phyloP scores from a whole-genome alignment of 768 basidiomycete genomes.

The Lyophyllum atratum region DNA sequence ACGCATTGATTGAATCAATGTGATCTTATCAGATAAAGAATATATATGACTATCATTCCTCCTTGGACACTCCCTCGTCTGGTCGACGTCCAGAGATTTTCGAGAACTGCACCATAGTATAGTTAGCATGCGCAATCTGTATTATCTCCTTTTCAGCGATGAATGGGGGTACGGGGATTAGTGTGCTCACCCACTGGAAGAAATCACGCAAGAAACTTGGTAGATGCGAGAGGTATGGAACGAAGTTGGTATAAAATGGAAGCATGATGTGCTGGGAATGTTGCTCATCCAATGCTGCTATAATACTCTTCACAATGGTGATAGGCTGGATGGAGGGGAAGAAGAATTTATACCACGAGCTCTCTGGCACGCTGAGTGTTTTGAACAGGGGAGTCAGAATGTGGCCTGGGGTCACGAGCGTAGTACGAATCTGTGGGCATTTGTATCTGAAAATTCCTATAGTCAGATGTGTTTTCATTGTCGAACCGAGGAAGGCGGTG shows the following conservation, averaged over 20 bases:
- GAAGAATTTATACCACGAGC: slow-evolving; percentile 65
- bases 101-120: slow-evolving; percentile 66
- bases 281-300: slow-evolving; percentile 78
- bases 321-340: slow-evolving; percentile 75
- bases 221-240: slow-evolving; percentile 53
- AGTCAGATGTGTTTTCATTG: not conserved
- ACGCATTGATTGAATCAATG: too few species aligned
- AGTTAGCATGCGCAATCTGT: slow-evolving; percentile 70
- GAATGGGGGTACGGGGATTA: not conserved
- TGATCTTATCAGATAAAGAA: not conserved
- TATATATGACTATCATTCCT: not conserved
- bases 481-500: not conserved
- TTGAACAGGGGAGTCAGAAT: slow-evolving; percentile 81
- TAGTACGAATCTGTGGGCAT: slow-evolving; percentile 81
- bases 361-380: slow-evolving; percentile 49
- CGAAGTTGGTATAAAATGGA: slow-evolving; percentile 72
- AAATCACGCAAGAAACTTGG: slow-evolving; percentile 79
- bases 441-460: slow-evolving; percentile 50
- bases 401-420: slow-evolving; percentile 81
- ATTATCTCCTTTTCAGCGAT: slow-evolving; percentile 4
- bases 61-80: slow-evolving; percentile 45
- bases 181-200: slow-evolving; percentile 63
- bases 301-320: slow-evolving; percentile 77
- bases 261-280: slow-evolving; percentile 70
- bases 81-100: slow-evolving; percentile 62